These are phyloP conservation scores for Starmerella riodocensis DNA, from an alignment of 805 yeast species.

Conservation along the genomic window DNA sequence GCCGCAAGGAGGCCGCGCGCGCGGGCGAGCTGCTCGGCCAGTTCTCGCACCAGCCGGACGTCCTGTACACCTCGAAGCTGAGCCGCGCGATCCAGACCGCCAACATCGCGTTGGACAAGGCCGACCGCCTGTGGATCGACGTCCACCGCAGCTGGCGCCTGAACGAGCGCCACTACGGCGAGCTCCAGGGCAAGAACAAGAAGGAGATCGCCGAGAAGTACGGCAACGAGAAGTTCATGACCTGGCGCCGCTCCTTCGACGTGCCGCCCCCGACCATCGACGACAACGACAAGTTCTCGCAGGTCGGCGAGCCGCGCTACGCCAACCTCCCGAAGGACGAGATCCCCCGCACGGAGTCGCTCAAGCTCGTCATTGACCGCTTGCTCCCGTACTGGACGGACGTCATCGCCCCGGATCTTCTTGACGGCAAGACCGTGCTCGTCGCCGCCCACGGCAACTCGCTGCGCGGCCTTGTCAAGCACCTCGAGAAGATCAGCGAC, in stretches of 20 bases:
- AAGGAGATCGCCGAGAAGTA: slow-evolving; percentile 77
- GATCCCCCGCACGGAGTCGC: slow-evolving; percentile 87
- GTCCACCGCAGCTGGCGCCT: slow-evolving; percentile 94
- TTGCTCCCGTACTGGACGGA: slow-evolving; percentile 95
- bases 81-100: slow-evolving; percentile 96
- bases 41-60: slow-evolving; percentile 71
- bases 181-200: slow-evolving; percentile 95
- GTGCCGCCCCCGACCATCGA: slow-evolving; percentile 88
- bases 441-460: slow-evolving; percentile 98
- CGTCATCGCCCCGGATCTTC: slow-evolving; percentile 70
- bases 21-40: slow-evolving; percentile 89
- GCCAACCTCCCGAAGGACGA: slow-evolving; percentile 67
- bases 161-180: slow-evolving; percentile 99
- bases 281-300: slow-evolving; percentile 68
- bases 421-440: slow-evolving; percentile 78
- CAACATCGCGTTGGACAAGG: slow-evolving; percentile 75
- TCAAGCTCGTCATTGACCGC: slow-evolving; percentile 90
- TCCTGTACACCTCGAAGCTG: slow-evolving; percentile 79
- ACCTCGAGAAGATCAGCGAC: slow-evolving; percentile 85
- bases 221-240: slow-evolving; percentile 88
- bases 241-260: slow-evolving; percentile 95
- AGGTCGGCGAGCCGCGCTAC: slow-evolving; percentile 77
- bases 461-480: slow-evolving; percentile 88
- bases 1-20: slow-evolving; percentile 79
- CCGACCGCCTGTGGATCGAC: slow-evolving; percentile 84